Conservation (phyloP, 1,139 yeast species). For the Yamadazyma mexicana region DNA sequence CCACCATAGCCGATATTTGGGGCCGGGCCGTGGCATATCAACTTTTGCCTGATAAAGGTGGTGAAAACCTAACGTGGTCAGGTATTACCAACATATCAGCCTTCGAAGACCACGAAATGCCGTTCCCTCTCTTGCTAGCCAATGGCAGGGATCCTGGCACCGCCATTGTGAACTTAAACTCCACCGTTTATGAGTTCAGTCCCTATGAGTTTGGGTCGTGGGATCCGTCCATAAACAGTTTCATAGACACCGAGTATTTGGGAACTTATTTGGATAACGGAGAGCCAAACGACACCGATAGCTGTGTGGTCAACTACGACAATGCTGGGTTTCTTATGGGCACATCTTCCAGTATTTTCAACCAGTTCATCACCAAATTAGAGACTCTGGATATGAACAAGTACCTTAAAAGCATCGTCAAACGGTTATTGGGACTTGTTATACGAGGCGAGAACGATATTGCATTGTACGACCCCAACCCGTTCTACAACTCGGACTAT, state of each 20-base stretch:
- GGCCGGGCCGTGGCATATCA: constrained; percentile 43
- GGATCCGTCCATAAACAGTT: constrained; percentile 39
- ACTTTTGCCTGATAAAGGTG: constrained; percentile 29
- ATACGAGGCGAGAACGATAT: constrained; percentile 35
- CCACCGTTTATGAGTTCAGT: constrained; percentile 41
- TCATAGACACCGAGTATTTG: constrained; percentile 32
- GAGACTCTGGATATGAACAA: constrained; percentile 21
- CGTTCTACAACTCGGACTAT: constrained; percentile 27
- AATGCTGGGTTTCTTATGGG: constrained; percentile 49
- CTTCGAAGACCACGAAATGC: constrained; percentile 38
- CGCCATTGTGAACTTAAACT: constrained; percentile 32
- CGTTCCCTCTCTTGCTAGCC: constrained; percentile 42
- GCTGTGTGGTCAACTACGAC: constrained; percentile 38
- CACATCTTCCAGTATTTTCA: constrained; percentile 46
- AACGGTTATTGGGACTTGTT: constrained; percentile 25
- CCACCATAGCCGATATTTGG: constrained; percentile 46
- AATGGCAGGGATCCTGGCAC: constrained; percentile 42
- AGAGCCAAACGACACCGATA: constrained; percentile 20
- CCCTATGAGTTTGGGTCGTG: constrained; percentile 49
- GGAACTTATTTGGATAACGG: constrained; percentile 37
- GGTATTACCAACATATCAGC: constrained; percentile 26
- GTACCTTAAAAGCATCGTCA: constrained; percentile 27
- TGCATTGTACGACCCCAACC: constrained; percentile 44
- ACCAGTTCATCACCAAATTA: constrained; percentile 29
- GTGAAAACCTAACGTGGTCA: constrained; percentile 41